Evolutionary conservation across 2,329 filamentous ascomycete genomes (phyloP), one percentile per base, ranked within the genome.

Genomic region (Neophaeococcomyces aloes): DNA sequence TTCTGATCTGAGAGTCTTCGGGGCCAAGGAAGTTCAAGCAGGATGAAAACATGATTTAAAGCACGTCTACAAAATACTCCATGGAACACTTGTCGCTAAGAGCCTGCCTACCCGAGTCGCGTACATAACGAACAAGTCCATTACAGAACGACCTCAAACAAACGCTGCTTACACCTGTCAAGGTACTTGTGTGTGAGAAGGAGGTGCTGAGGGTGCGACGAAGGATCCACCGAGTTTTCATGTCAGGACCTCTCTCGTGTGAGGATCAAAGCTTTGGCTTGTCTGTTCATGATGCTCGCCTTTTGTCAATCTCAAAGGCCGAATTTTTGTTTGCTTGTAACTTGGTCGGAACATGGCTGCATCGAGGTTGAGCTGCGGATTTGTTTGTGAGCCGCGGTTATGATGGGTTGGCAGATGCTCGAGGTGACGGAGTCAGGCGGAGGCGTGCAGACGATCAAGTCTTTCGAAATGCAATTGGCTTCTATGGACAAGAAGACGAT

Each of bases 241-340:
- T 57, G 55, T 65, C 66, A 73, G 86, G 85, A 86, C 84, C 83
- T 86, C 86, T 86, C 83, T 78, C 62, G 81, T 76, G 83, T 87
- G 86, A 83, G 83, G 70, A 81, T 93, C 86, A 93, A 86, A 87
- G 86, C 71, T 79, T 86, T 70, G 85, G 75, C 86, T 89, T 88
- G 84, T 89, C 85, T 69, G 74, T 69, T 54, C 58, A 59, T 60
- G 52, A 52, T 52, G 46, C 57, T 55, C 59, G 57, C 57, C 50
- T 48, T 54, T 47, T 51, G 38, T 46, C 11, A 33, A 37, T 11
- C 42, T 42, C 31, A 18, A 34, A 34, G 36, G 29, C 39, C 44
- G 37, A 34, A 29, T 48, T 41, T 35, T 29, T 47, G 36, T 43
- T 48, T 46, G 38, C 46, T 8, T 38, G 42, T 44, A 38, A 15